Percentiles rank a stretch among this genome's conserved stretches.
Evolutionary conservation across 257 asterid genomes (phyloP).

Genomic region (Nicotiana undulata): DNA sequence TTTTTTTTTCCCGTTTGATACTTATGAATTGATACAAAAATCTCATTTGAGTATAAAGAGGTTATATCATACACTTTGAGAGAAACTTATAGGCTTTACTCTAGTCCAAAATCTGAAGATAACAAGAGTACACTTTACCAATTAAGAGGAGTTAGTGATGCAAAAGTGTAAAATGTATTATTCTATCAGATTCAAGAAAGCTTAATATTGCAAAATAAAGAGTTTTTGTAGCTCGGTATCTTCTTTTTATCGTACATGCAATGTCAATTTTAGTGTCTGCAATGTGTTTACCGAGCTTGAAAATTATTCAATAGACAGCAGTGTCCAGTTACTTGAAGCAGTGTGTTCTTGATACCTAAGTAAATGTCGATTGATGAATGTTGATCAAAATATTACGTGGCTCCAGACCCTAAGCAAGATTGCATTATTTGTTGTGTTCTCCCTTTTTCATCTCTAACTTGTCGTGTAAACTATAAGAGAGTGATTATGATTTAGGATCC

Average conservation of each 20-base stretch:
- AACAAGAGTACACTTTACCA: background rate
- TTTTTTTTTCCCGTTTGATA: background rate
- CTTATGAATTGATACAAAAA: background rate
- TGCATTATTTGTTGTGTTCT: background rate
- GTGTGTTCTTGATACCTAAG: background rate
- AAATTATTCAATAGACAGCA: background rate
- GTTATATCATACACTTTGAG: background rate
- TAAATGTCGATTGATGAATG: background rate
- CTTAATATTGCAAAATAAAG: background rate
- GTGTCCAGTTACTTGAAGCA: background rate
- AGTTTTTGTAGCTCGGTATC: background rate
- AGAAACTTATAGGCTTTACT: no score
- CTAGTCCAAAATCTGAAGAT: background rate
- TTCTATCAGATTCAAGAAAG: background rate
- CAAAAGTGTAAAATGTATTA: background rate
- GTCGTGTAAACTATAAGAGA: background rate
- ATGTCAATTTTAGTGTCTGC: background rate
- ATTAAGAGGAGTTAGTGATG: background rate
- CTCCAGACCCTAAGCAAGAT: background rate
- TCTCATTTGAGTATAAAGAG: background rate
- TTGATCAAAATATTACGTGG: background rate
- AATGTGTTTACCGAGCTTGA: background rate
- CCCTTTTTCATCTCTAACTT: background rate
- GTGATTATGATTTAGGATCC: background rate
- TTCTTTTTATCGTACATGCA: background rate